Base-by-base conservation (phyloP, 306 rosid genomes). In the Vigna nakashimae region DNA sequence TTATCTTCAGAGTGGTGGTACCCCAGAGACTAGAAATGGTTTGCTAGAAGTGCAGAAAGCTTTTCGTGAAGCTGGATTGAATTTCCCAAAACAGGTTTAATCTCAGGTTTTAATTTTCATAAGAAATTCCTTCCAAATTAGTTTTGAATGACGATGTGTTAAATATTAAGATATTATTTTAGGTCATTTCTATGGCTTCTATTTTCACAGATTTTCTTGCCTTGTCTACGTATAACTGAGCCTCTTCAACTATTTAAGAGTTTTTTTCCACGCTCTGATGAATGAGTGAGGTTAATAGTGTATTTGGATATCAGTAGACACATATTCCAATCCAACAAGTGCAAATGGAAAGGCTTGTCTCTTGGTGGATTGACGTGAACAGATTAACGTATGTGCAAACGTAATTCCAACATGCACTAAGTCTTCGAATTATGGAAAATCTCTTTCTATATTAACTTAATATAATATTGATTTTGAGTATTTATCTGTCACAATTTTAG, bases 1-100 rank as follows among this genome's bases (percentile, higher is more conserved):
- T 62, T 62, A 62, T 62, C 68, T 62, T 62, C 68, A 62, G 68
- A 62, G 68, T 62, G 68, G 68, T 32, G 68, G 68, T 16, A 62
- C 68, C 46, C 68, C 68, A 7, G 68, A 62, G 45, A 62, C 68
- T 62, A 32, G 68, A 34, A 62, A 62, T 62, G 68, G 68, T 46
- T 62, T 62, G n/a, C 34, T 62, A 7, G 68, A 62, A 62, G 68
- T 62, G 6, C 68, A 62, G 68, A 62, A 62, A 3, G 68, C 68
- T 2, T 62, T 62, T 15, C 68, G 68, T 7, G 68, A 62, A 62
- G 68, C 68, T 15, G 68, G 68, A 62, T 62, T 62, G 68, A 62
- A 62, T 62, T 62, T 62, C 46, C 68, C 68, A 62, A 62, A 62
- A 62, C 68, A 62, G 68, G 68, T 62, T 62, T 62, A 62, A 32